Base-by-base conservation (phyloP, 495 filamentous ascomycete species). In the Penicilliopsis zonata region DNA sequence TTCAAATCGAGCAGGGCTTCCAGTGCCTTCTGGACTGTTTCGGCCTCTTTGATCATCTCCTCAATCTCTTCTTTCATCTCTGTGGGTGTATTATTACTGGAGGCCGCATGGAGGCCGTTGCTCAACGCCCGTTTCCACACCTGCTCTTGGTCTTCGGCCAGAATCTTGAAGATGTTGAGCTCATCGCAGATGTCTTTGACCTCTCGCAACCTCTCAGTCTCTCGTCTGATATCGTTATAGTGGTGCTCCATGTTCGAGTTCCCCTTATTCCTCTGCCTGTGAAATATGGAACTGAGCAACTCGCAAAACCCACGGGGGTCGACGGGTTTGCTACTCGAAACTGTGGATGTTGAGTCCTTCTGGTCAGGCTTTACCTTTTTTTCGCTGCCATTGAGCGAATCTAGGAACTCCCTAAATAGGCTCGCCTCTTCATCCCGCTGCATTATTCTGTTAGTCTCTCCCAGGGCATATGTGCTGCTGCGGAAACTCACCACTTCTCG, bases 111-210 rank as follows among this genome's bases (percentile, higher is more conserved):
- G 42, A 70, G 60, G 25, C 76, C 72, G 27, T 81, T 69, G 5
- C 65, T 58, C 32, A 73, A 70, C 28, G 70, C 55, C 43, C 80
- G 76, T 19, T 80, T 73, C 19, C 61, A 55, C 6, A 78, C 69
- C 18, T 58, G 44, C 13, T 61, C 43, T 36, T 83, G 78, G 29
- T 78, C 61, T 7, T 74, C 61, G 1, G 80, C 53, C 0, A 82
- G 69, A 8, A 69, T 73, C 13, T 52, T 47, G 33, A 82, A 77
- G 64, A 82, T 82, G 49, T 75, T 74, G n/a, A 82, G 60, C 43
- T 82, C 78, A 37, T 81, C 78, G 4, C 73, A 65, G 37, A 83
- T 80, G 44, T 83, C 78, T 47, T 82, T 83, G 7, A 71, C 69
- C 37, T 83, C 77, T 3, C 71, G 62, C 0, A 82, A 57, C 0